These are phyloP conservation scores for Adansonia digitata DNA, from an alignment of 345 rosid species.

Conservation along the genomic window DNA sequence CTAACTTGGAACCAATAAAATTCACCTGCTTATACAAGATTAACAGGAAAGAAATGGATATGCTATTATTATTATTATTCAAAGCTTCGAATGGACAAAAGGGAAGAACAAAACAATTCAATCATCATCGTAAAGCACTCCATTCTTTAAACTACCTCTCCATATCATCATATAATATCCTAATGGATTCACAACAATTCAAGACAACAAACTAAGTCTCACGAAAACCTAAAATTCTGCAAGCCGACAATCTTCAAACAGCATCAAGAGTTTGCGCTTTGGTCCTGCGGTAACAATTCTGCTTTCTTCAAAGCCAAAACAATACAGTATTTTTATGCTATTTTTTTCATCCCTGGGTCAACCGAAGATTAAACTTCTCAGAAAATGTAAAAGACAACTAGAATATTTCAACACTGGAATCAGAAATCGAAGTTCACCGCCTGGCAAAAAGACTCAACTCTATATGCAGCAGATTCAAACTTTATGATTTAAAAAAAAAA, in stretches of 20 bases:
- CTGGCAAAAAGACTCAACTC: no score
- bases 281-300: neutral
- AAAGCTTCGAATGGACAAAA: neutral
- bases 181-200: neutral
- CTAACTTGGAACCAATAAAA: no score
- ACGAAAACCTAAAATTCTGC: neutral
- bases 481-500: neutral
- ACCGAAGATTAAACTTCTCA: neutral
- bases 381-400: neutral
- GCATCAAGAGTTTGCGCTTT: neutral
- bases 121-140: neutral
- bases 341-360: neutral
- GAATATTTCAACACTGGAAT: neutral
- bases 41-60: neutral
- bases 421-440: no score
- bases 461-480: neutral
- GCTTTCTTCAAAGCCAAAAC: neutral
- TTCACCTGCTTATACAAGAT: neutral
- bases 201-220: neutral
- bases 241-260: constrained; percentile 7
- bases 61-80: neutral
- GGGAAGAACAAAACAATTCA: neutral
- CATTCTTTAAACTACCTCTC: neutral
- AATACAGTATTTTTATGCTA: neutral
- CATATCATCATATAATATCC: neutral